Evolutionary conservation across 805 yeast genomes (phyloP), one percentile per base, ranked within the genome.

Genomic region (Schwanniomyces vanrijiae): DNA sequence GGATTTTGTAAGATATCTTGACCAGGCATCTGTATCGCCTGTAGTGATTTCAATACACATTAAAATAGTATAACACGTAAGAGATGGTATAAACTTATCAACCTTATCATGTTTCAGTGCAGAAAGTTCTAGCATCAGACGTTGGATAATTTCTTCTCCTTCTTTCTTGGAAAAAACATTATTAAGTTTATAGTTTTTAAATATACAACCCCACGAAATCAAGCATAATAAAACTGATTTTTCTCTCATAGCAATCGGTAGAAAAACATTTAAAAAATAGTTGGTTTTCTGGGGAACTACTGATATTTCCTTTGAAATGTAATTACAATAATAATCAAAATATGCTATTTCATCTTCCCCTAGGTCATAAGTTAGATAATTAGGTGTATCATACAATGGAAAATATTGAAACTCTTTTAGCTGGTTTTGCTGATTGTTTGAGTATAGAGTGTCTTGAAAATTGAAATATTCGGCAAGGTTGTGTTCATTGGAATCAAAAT

Each of bases 161-260:
- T 14, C 9, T 7, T 24, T 21, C 26, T 31, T 42, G 6, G 25
- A 20, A 16, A 25, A 13, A 8, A 42, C 24, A 16, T 37, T 13
- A 16, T 42, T 21, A 20, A 20, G 19, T 19, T n/a, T 28, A 22
- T 31, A 26, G 22, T 40, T 20, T 14, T 20, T 44, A 44, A 66
- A 66, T 61, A 68, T 64, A 9, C 77, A 78, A 71, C 84, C 81
- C 88, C 88, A 84, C 0, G 86, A 84, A 24, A 83, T 71, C 6
- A 84, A 60, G 0, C 78, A 73, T 50, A 75, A 72, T 24, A 83
- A 58, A 3, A 82, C 75, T 2, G 82, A 73, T 28, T 69, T 69
- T 48, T 80, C 78, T 18, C 60, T 62, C 39, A 69, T 61, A 0
- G 88, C 86, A 68, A 82, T 68, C 10, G 77, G 77, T 7, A 84